Evolutionary conservation across 805 yeast species (phyloP).

Genomic region (Kregervanrija delftensis): DNA sequence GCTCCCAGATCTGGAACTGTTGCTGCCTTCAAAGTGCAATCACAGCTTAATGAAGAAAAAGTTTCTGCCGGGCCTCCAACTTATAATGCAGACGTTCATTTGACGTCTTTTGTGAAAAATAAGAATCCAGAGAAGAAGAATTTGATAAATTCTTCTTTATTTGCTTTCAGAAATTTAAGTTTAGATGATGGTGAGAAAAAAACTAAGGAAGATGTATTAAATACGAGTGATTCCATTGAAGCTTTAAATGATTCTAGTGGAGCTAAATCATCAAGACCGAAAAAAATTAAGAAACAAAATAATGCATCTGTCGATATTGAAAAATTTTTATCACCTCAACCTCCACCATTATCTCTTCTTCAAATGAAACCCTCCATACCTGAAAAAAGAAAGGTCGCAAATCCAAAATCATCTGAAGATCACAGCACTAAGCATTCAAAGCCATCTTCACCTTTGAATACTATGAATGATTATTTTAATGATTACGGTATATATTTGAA

Average conservation of each 20-base stretch:
- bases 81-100: constrained; percentile 14
- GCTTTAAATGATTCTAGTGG: too few species aligned
- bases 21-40: constrained; percentile 5
- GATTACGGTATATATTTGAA: not conserved
- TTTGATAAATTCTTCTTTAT: not conserved
- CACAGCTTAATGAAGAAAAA: constrained; percentile 1
- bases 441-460: not conserved
- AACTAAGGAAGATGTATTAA: not conserved
- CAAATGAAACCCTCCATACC: constrained; percentile 7
- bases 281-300: constrained; percentile 3
- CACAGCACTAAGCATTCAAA: not conserved
- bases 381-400: constrained; percentile 14
- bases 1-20: constrained; percentile 4
- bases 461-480: not conserved
- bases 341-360: constrained; percentile 10
- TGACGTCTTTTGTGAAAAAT: constrained; percentile 10
- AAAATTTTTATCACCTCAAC: constrained; percentile 15
- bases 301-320: constrained; percentile 7
- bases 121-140: not conserved
- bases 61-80: constrained; percentile 13
- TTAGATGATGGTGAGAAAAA: not conserved
- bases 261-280: too few species aligned
- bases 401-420: not conserved
- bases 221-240: not conserved
- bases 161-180: not conserved